phyloP scores from a whole-genome alignment of 805 yeast genomes.

The Wickerhamomyces alni region DNA sequence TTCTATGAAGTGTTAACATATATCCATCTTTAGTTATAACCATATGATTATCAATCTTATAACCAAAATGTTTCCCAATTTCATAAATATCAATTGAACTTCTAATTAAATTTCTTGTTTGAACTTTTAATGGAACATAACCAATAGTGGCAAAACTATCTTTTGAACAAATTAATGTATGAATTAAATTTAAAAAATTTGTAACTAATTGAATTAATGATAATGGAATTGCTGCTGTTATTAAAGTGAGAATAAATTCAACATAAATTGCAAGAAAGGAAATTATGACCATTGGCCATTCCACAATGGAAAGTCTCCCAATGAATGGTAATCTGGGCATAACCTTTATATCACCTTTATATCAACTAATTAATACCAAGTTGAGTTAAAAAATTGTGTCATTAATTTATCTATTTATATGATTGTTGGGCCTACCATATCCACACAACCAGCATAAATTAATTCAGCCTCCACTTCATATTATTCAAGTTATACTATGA shows the following conservation, averaged over 20 bases:
- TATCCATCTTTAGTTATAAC: conserved; percentile 76
- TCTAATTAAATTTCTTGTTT: conserved; percentile 30
- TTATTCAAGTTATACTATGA: too few species aligned
- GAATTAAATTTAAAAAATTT: conserved; percentile 17
- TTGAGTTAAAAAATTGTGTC: too few species aligned
- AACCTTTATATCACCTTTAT: neutral
- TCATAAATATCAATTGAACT: conserved; percentile 51
- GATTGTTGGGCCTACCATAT: too few species aligned
- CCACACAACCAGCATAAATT: too few species aligned
- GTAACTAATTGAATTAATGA: conserved; percentile 33
- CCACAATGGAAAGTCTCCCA: conserved; percentile 40
- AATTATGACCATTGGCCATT: conserved; percentile 41
- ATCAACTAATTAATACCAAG: too few species aligned
- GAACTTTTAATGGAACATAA: conserved; percentile 12
- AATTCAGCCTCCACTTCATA: too few species aligned
- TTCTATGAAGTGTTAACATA: conserved; percentile 67
- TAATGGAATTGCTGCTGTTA: conserved; percentile 41
- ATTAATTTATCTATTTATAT: too few species aligned
- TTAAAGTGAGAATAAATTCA: conserved; percentile 39
- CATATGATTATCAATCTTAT: conserved; percentile 66
- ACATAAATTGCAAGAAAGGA: conserved; percentile 43
- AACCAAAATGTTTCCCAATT: conserved; percentile 65
- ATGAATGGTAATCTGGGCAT: conserved; percentile 27
- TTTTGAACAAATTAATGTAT: conserved; percentile 13
- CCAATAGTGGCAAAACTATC: conserved; percentile 8